phyloP scores from a whole-genome alignment of 2,329 filamentous ascomycete genomes.

The Epichloe brachyelytri region DNA sequence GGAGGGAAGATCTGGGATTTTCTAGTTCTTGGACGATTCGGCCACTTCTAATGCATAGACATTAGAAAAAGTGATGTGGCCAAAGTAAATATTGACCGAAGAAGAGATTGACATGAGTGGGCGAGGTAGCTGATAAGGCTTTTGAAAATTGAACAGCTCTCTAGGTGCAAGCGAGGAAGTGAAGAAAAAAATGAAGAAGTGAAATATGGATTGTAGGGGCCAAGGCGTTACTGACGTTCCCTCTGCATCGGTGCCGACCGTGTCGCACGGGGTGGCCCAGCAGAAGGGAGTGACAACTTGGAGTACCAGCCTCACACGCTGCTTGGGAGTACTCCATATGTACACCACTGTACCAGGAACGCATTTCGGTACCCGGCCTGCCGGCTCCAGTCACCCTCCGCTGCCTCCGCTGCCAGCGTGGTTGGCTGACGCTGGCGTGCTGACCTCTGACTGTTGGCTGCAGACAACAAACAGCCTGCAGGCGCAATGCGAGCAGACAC shows the following conservation, averaged over 20 bases:
- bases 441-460: not conserved
- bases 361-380: conserved; percentile 3
- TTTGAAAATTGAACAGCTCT: not conserved
- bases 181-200: not conserved
- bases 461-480: not conserved
- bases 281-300: conserved; percentile 1
- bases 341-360: not conserved
- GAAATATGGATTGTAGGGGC: conserved; percentile 3
- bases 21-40: not conserved
- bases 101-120: not conserved
- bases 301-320: not conserved
- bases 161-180: not conserved
- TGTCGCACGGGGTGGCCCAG: conserved; percentile 1
- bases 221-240: conserved; percentile 1
- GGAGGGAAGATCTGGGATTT: conserved; percentile 2
- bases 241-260: conserved; percentile 4
- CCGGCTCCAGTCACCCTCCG: not conserved
- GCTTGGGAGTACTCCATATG: not conserved
- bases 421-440: not conserved
- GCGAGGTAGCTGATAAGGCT: not conserved
- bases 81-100: not conserved
- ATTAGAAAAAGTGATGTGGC: not conserved
- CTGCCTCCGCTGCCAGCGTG: not conserved
- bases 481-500: conserved; percentile 1
- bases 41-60: not conserved